A percentile compares a stretch with the other conserved stretches of the same genome.
Evolutionary conservation across 164 flowering plant species (phyloP).

Genomic region (Berberis vulgaris): DNA sequence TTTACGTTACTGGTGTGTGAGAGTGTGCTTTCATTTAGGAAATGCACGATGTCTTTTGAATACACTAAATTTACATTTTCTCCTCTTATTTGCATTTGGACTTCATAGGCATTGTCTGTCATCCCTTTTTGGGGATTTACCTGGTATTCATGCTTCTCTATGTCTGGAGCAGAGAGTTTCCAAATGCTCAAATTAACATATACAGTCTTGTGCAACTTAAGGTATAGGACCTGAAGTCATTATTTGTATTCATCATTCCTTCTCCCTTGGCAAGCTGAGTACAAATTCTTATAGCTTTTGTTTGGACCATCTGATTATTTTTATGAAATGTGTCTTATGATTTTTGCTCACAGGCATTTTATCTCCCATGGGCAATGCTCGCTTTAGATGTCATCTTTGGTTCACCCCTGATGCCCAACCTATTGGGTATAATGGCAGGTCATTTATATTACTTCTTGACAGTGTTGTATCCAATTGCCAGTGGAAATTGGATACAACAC

Average conservation of each 20-base stretch:
- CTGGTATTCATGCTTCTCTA: conserved; percentile 85
- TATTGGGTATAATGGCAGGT: conserved; percentile 87
- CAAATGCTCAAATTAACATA: conserved; percentile 65
- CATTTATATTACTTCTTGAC: conserved; percentile 90
- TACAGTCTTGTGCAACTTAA: conserved; percentile 63
- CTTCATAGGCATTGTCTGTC: conserved; percentile 21
- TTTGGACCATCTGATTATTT: no score
- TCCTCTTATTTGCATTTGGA: no score
- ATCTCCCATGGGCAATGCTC: conserved; percentile 98
- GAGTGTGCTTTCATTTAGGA: neutral
- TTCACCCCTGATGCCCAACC: conserved; percentile 59
- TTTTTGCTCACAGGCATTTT: conserved; percentile 65
- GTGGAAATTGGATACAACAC: no score
- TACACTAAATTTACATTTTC: no score
- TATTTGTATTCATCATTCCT: neutral
- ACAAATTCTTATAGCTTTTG: no score
- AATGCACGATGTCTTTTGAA: no score
- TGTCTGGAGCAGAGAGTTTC: conserved; percentile 86
- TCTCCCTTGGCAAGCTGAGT: neutral
- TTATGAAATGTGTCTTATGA: no score
- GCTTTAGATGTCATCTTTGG: conserved; percentile 92
- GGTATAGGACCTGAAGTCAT: conserved; percentile 18
- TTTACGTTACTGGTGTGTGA: conserved; percentile 58
- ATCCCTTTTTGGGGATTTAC: conserved; percentile 72
- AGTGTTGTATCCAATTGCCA: conserved; percentile 85